phyloP scores from a whole-genome alignment of 345 rosid species.

The Dipteronia sinensis region DNA sequence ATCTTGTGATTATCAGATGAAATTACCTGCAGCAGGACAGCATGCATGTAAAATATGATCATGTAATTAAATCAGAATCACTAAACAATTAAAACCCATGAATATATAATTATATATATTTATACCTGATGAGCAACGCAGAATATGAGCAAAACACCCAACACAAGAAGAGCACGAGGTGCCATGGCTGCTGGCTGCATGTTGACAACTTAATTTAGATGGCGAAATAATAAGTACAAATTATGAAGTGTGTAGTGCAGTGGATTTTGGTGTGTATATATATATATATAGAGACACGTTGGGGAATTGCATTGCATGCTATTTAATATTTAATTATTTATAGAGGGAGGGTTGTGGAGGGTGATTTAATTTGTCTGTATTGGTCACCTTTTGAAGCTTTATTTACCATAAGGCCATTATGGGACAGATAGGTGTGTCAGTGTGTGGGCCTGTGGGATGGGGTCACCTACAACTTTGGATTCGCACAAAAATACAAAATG shows the following conservation, averaged over 20 bases:
- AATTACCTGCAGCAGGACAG: slow-evolving; percentile 23
- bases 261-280: too few relatives aligned
- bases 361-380: too few relatives aligned
- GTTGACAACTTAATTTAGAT: not conserved
- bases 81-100: not conserved
- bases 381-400: not conserved
- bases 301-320: not conserved
- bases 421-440: too few relatives aligned
- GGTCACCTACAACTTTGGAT: not conserved
- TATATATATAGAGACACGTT: too few relatives aligned
- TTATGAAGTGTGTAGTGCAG: not conserved
- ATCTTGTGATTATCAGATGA: slow-evolving; percentile 27
- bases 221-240: not conserved
- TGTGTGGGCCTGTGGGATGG: not conserved
- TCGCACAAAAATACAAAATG: not conserved
- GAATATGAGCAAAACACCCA: slow-evolving; percentile 21
- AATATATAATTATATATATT: not conserved
- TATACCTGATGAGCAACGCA: not conserved
- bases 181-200: slow-evolving; percentile 19
- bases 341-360: not conserved
- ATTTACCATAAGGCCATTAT: slow-evolving; percentile 5
- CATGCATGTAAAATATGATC: not conserved
- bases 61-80: not conserved
- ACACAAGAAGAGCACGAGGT: slow-evolving; percentile 25
- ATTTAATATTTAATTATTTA: too few relatives aligned